Base-by-base conservation (phyloP, 345 rosid genomes). In the Salix suchowensis region DNA sequence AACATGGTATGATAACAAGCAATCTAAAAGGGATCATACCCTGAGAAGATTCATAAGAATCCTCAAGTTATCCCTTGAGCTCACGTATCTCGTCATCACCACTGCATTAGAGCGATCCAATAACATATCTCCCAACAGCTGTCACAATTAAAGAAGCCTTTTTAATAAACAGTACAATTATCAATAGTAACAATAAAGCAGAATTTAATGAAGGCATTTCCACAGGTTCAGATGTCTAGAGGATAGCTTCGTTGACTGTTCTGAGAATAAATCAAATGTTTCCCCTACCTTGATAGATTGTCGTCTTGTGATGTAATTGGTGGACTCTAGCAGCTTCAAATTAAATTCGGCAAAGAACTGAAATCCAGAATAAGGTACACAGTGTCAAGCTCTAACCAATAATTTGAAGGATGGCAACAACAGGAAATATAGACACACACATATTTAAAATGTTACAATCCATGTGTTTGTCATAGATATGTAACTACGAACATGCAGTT, bases 261-360 rank as follows among this genome's bases (percentile, higher is more conserved):
- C 18, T 7, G 24, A 32, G 30, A 62, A 67, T 6, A 65, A 3
- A 42, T 32, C 68, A 72, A 19, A 34, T 23, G 58, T 68, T 65
- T 67, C 70, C 68, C 80, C 48, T 76, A 96, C 99, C 94, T 96
- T 96, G 70, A 93, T 79, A 83, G 98, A 98, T 84, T 96, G 99
- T 65, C 99, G 88, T 82, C 99, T 89, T 26, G 99, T 93, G 72
- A 96, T 92, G 73, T 96, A 96, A 86, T 93, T 96, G 83, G 79
- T 70, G 75, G 99, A 96, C 86, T 93, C 94, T 84, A 96, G 91
- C 83, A 96, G 87, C 89, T 93, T 93, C 23, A 91, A 85, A 88
- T 93, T 92, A 76, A 89, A 93, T 65, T 92, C 99, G 14, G 88
- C 84, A 32, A 93, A 96, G 80, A 96, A 96, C 99, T 96, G 86